Percentiles rank a stretch among this genome's conserved stretches.
Conservation (phyloP, 78 protist species). For the Dictyostelium intermedium region DNA sequence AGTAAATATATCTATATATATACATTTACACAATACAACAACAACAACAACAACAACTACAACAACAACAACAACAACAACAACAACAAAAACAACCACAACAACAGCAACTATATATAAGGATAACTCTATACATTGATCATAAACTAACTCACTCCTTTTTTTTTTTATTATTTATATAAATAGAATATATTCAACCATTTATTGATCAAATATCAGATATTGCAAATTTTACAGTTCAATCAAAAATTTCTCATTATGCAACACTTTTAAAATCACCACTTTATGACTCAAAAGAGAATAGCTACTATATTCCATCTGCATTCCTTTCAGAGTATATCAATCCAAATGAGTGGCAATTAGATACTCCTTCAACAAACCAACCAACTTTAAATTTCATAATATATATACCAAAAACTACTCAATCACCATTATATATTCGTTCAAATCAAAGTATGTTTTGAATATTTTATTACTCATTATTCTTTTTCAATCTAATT, state of each 20-base stretch:
- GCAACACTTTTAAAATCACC: slow-evolving; percentile 69
- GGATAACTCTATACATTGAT: no score
- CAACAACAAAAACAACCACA: background rate
- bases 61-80: no score
- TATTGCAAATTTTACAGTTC: slow-evolving; percentile 76
- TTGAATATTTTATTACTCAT: background rate
- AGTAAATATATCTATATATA: slow-evolving; percentile 1
- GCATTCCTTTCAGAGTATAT: slow-evolving; percentile 53
- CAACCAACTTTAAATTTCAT: slow-evolving; percentile 80
- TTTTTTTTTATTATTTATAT: background rate
- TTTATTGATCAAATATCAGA: slow-evolving; percentile 65
- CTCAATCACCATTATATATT: slow-evolving; percentile 55
- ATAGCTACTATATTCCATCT: slow-evolving; percentile 39
- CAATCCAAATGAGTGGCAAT: slow-evolving; percentile 78
- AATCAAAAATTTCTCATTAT: slow-evolving; percentile 73
- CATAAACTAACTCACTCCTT: background rate
- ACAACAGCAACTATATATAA: no score
- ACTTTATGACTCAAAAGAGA: background rate
- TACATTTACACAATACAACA: no score
- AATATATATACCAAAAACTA: slow-evolving; percentile 44
- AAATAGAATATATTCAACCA: slow-evolving; percentile 41
- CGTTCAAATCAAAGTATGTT: slow-evolving; percentile 27
- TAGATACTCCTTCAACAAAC: slow-evolving; percentile 71
- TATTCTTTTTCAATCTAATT: background rate
- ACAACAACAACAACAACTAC: background rate